Conservation (phyloP, 2,329 filamentous ascomycete species). For the Fusarium beomiforme region DNA sequence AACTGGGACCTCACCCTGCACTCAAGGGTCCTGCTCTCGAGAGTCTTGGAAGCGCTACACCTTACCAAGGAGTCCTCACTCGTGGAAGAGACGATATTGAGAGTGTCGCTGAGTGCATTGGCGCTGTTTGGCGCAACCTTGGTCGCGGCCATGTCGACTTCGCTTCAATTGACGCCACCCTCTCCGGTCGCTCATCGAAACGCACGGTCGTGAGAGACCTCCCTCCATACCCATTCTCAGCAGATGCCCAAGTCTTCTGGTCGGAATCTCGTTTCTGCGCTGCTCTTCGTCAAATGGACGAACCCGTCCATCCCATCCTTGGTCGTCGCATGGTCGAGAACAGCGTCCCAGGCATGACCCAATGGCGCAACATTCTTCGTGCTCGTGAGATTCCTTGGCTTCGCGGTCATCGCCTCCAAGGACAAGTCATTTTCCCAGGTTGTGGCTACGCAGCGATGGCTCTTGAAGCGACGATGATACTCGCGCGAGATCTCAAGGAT, state of each 20-base stretch:
- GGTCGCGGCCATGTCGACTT: conserved; percentile 1
- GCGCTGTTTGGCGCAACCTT: not conserved
- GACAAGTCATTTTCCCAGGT: conserved; percentile 16
- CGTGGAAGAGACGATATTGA: not conserved
- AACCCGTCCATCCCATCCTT: not conserved
- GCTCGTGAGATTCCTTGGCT: conserved; percentile 8
- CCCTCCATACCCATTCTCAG: not conserved
- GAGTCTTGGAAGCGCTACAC: not conserved
- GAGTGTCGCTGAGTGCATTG: not conserved
- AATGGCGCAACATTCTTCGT: conserved; percentile 12
- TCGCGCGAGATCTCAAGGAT: not conserved
- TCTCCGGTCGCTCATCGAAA: not conserved
- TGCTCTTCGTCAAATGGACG: not conserved
- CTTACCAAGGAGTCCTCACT: not conserved
- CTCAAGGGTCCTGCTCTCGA: not conserved
- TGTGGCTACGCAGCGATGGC: conserved; percentile 14
- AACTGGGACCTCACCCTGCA: conserved; percentile 7
- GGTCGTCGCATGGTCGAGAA: not conserved
- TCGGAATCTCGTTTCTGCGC: not conserved
- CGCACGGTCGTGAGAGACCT: not conserved
- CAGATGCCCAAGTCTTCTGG: conserved; percentile 1
- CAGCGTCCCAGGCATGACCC: not conserved
- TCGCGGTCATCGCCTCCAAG: conserved; percentile 4
- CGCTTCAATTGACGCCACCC: not conserved
- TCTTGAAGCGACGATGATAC: not conserved